Base-by-base conservation (phyloP, 2,329 filamentous ascomycete genomes). In the Stagonosporopsis vannaccii region DNA sequence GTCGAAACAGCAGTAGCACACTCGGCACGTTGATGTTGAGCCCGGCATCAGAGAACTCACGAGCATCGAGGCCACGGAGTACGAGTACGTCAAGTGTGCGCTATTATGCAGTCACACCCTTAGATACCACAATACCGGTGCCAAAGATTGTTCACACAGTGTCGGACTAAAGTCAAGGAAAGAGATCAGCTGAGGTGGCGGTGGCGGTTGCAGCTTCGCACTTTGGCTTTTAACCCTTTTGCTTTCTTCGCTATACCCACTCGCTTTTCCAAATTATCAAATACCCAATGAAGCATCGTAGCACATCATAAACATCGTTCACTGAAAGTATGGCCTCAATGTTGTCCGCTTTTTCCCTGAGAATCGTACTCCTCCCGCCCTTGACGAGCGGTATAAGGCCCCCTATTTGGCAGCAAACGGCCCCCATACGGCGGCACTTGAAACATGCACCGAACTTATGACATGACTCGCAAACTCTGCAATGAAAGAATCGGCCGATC, bases 101-200 rank as follows among this genome's bases (percentile, higher is more conserved):
- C 19, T 75, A 75, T 40, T 75, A 75, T n/a, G 65, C 71, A 7
- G 62, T 42, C n/a, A 69, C 52, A n/a, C 61, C 69, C 15, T 59
- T 57, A 2, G 60, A 67, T 5, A 52, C 50, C 36, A 51, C 61
- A 11, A 60, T 62, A 25, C 65, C 65, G 28, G 57, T 74, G 6
- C 71, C 72, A 1, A 72, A 55, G 56, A 74, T 74, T 37, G 51
- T 73, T n/a, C 68, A 66, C 11, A 72, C 69, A 9, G 37, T 46
- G 6, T 72, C 71, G 12, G 60, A 67, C 15, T 67, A 44, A 55
- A 20, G 23, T 4, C 15, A 15, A 7, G 30, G n/a, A 32, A 7
- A n/a, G 28, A 12, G 26, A 22, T 1, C 17, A n/a, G 5, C 9
- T 6, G 17, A 12, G 17, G 44, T 1, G 20, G 30, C 5, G 19